phyloP scores from a whole-genome alignment of 768 basidiomycete genomes.

The Lactarius quietus region DNA sequence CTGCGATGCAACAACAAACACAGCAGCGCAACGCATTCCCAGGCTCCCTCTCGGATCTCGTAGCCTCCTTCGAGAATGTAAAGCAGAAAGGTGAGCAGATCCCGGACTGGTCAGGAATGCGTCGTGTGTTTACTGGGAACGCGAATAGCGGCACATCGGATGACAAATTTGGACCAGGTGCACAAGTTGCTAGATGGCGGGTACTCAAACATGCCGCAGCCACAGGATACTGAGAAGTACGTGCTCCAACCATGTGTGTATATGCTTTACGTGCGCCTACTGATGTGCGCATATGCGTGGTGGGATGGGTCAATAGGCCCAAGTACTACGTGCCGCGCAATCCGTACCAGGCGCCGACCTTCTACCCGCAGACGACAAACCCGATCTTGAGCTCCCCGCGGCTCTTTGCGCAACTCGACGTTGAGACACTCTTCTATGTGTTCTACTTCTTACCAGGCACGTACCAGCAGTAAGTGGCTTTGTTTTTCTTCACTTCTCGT shows the following conservation, averaged over 20 bases:
- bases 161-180: slow-evolving; percentile 84
- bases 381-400: slow-evolving; percentile 75
- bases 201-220: slow-evolving; percentile 83
- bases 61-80: slow-evolving; percentile 90
- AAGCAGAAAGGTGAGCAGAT: slow-evolving; percentile 82
- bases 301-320: slow-evolving; percentile 53
- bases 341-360: slow-evolving; percentile 85
- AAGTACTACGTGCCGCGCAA: slow-evolving; percentile 96
- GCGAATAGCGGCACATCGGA: slow-evolving; percentile 63
- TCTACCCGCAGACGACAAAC: slow-evolving; percentile 90
- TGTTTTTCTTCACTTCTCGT: neutral
- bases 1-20: slow-evolving; percentile 25
- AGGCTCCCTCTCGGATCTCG: slow-evolving; percentile 85
- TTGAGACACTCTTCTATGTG: slow-evolving; percentile 97
- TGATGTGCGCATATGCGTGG: slow-evolving; percentile 18
- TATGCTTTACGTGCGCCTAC: neutral
- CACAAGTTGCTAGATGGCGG: slow-evolving; percentile 94
- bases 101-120: neutral
- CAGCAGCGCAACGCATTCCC: slow-evolving; percentile 61
- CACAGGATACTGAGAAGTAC: slow-evolving; percentile 93
- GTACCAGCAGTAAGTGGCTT: slow-evolving; percentile 82
- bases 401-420: slow-evolving; percentile 87
- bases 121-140: neutral
- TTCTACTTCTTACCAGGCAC: slow-evolving; percentile 98
- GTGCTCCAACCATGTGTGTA: slow-evolving; percentile 24